A percentile compares a stretch with the other conserved stretches of the same genome.
Evolutionary conservation across 176 grass and related monocot genomes (phyloP).

Genomic region (Phyllostachys edulis): DNA sequence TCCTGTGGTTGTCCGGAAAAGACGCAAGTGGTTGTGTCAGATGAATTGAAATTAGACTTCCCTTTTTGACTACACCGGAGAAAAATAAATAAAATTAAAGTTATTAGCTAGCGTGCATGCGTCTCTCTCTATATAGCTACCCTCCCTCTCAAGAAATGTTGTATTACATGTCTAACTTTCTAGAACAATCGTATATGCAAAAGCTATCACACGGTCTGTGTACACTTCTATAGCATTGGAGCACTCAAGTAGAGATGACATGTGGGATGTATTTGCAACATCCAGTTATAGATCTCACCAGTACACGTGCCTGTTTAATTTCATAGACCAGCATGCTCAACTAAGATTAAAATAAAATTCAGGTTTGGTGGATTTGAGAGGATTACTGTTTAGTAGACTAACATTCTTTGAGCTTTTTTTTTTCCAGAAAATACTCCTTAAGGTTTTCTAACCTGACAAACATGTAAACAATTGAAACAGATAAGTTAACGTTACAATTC

Average conservation of each 20-base stretch:
- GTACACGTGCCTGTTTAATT: background rate
- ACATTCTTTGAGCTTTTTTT: background rate
- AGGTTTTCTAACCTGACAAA: background rate
- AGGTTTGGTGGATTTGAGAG: background rate
- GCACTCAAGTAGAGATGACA: background rate
- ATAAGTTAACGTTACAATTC: background rate
- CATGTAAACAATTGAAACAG: background rate
- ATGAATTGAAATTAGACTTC: background rate
- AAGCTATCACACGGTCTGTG: background rate
- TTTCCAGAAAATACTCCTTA: background rate
- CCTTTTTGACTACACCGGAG: background rate
- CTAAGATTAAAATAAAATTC: background rate
- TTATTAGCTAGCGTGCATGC: too few species aligned
- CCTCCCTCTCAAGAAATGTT: background rate
- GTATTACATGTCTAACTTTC: background rate
- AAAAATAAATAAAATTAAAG: too few species aligned
- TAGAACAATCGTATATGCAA: background rate
- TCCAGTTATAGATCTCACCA: background rate
- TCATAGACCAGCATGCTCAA: background rate
- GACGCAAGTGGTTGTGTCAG: background rate
- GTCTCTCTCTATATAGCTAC: too few species aligned
- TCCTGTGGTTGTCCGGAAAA: slow-evolving; percentile 46
- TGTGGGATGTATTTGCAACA: background rate
- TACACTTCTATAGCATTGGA: background rate
- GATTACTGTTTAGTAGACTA: background rate